Percentiles rank a stretch among this genome's conserved stretches.
phyloP scores from a whole-genome alignment of 2,329 filamentous ascomycete species.

The Drechslerella coelobrocha region DNA sequence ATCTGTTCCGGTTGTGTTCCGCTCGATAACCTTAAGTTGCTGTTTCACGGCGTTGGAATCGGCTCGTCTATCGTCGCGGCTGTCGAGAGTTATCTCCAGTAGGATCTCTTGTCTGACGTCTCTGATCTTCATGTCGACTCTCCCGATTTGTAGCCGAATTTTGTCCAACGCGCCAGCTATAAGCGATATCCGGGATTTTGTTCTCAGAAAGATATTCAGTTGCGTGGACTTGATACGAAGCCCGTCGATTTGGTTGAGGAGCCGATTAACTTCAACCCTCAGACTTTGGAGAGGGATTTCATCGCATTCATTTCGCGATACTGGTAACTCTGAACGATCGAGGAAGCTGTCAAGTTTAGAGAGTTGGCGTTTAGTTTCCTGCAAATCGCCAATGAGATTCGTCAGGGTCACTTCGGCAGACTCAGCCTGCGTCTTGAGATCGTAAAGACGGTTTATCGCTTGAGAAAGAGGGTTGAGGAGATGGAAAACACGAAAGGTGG shows the following conservation, averaged over 20 bases:
- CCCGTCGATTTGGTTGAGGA: conserved; percentile 18
- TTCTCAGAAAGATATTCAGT: conserved; percentile 8
- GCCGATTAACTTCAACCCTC: conserved; percentile 7
- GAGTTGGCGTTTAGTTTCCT: conserved; percentile 14
- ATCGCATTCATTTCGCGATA: conserved; percentile 5
- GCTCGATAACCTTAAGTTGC: conserved; percentile 9
- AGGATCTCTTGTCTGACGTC: conserved; percentile 21
- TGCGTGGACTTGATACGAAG: conserved; percentile 15
- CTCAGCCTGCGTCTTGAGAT: background rate
- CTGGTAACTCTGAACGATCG: conserved; percentile 1
- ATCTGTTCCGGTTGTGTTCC: conserved; percentile 15
- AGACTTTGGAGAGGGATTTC: background rate
- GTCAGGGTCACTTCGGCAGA: background rate
- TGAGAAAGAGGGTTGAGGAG: too few relatives aligned
- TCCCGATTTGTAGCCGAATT: background rate
- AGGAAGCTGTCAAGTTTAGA: conserved; percentile 9
- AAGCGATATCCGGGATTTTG: conserved; percentile 11
- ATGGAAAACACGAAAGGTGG: too few relatives aligned
- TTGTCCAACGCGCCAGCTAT: background rate
- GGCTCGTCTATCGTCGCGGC: background rate
- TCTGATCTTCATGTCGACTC: background rate
- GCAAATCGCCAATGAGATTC: conserved; percentile 13
- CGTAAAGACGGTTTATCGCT: background rate
- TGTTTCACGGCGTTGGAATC: conserved; percentile 2
- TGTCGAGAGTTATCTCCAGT: background rate